Percentiles rank a stretch among this genome's conserved stretches.
Conservation (phyloP, 2,329 filamentous ascomycete species). For the Fusarium secorum region DNA sequence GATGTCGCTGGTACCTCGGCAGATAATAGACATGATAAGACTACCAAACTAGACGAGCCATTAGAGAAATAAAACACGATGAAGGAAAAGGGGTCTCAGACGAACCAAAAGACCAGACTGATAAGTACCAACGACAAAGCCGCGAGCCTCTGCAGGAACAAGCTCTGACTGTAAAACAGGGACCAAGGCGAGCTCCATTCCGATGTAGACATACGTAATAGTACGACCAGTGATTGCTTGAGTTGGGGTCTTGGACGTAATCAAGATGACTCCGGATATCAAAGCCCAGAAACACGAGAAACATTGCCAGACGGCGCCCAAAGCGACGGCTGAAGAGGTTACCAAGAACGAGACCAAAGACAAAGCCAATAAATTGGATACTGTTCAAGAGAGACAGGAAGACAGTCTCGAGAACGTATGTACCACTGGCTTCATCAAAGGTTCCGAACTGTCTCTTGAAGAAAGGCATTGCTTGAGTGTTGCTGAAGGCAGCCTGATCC, state of each 20-base stretch:
- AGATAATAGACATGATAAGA: constrained; percentile 38
- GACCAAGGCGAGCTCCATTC: constrained; percentile 40
- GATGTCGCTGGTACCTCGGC: constrained; percentile 43
- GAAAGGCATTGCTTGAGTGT: constrained; percentile 49
- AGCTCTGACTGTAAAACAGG: constrained; percentile 49
- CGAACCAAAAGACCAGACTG: constrained; percentile 29
- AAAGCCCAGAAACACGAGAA: constrained; percentile 45
- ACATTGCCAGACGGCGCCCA: constrained; percentile 47
- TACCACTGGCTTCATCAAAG: constrained; percentile 22
- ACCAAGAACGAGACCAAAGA: constrained; percentile 34
- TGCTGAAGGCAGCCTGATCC: constrained; percentile 49
- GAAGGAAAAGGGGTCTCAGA: neutral
- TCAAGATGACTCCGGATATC: constrained; percentile 42
- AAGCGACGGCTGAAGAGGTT: constrained; percentile 38
- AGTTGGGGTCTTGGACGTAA: constrained; percentile 43
- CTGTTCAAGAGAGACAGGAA: constrained; percentile 50
- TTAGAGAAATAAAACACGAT: neutral
- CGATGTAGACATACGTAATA: constrained; percentile 45
- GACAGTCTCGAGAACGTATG: constrained; percentile 40
- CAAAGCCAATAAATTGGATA: constrained; percentile 47
- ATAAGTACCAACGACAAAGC: constrained; percentile 48
- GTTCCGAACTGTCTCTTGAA: constrained; percentile 48
- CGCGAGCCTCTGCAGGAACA: constrained; percentile 36
- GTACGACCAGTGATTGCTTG: constrained; percentile 48
- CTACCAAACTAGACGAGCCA: constrained; percentile 13